Conservation (phyloP, 768 basidiomycete species). For the Phylloporus scabripes region DNA sequence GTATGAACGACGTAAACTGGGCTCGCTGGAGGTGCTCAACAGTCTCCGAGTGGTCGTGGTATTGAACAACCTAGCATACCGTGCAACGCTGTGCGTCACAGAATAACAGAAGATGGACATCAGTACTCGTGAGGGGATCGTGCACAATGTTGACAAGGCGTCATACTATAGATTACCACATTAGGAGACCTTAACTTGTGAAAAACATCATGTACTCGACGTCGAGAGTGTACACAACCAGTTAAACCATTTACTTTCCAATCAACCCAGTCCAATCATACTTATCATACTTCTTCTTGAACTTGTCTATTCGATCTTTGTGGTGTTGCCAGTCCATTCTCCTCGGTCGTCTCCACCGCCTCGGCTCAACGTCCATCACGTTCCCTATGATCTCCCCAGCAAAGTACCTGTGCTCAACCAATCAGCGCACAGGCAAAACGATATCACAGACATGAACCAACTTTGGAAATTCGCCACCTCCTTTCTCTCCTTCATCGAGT, state of each 20-base stretch:
- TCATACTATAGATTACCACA: conserved; percentile 1
- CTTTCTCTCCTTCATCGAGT: conserved; percentile 82
- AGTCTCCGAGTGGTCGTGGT: conserved; percentile 2
- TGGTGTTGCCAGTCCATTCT: conserved; percentile 66
- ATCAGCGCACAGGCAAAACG: conserved; percentile 3
- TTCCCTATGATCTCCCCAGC: conserved; percentile 94
- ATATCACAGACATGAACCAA: conserved; percentile 30
- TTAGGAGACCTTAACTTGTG: too few relatives aligned
- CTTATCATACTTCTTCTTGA: conserved; percentile 70
- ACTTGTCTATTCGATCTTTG: conserved; percentile 59
- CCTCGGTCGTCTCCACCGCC: conserved; percentile 79
- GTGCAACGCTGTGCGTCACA: neutral
- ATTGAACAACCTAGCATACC: neutral
- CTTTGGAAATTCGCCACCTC: conserved; percentile 88
- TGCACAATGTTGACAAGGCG: conserved; percentile 1
- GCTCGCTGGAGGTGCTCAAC: conserved; percentile 17
- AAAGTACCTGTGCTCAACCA: conserved; percentile 63
- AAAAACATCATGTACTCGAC: neutral
- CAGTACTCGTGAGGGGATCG: neutral
- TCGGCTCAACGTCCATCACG: conserved; percentile 78
- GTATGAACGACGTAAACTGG: conserved; percentile 47
- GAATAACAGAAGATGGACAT: neutral
- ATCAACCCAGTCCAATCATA: conserved; percentile 82
- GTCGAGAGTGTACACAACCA: neutral
- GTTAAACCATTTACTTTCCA: conserved; percentile 34